Evolutionary conservation across 1,284 basidiomycete genomes (phyloP).

Genomic region (Takashimella tepidaria): DNA sequence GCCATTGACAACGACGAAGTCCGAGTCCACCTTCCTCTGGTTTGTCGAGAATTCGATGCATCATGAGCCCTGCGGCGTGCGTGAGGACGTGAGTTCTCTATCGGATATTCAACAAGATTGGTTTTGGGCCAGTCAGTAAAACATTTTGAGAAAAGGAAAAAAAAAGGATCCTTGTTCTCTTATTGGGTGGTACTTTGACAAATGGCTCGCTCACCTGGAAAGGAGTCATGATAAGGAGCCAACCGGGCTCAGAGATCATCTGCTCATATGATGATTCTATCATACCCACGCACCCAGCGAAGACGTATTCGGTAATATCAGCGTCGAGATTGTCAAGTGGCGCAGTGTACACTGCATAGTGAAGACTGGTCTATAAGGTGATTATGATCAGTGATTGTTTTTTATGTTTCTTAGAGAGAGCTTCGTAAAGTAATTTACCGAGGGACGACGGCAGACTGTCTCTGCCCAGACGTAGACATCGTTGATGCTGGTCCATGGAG

Average conservation of each 20-base stretch:
- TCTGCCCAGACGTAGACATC: slow-evolving; percentile 32
- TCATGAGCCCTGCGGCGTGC: slow-evolving; percentile 34
- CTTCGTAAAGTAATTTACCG: slow-evolving; percentile 17
- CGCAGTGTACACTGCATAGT: slow-evolving; percentile 35
- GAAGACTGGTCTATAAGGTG: slow-evolving; percentile 9
- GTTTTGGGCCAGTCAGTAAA: not conserved
- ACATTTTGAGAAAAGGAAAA: too few species aligned
- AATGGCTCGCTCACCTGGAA: slow-evolving; percentile 28
- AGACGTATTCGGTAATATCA: slow-evolving; percentile 24
- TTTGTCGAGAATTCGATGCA: slow-evolving; percentile 36
- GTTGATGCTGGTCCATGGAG: slow-evolving; percentile 15
- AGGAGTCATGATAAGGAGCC: slow-evolving; percentile 31
- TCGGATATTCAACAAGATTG: not conserved
- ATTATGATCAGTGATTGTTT: too few species aligned
- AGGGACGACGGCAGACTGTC: slow-evolving; percentile 14
- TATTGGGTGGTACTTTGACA: too few species aligned
- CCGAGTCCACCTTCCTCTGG: slow-evolving; percentile 34
- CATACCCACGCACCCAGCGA: slow-evolving; percentile 35
- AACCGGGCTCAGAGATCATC: slow-evolving; percentile 37
- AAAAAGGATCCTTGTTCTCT: too few species aligned
- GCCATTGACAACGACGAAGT: slow-evolving; percentile 39
- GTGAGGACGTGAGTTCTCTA: slow-evolving; percentile 41
- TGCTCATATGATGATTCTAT: slow-evolving; percentile 23
- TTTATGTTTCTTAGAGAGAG: too few species aligned
- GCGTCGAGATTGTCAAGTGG: slow-evolving; percentile 19